These are phyloP conservation scores for Saitozyma sp. DNA, from an alignment of 768 basidiomycete genomes.

Conservation along the genomic window DNA sequence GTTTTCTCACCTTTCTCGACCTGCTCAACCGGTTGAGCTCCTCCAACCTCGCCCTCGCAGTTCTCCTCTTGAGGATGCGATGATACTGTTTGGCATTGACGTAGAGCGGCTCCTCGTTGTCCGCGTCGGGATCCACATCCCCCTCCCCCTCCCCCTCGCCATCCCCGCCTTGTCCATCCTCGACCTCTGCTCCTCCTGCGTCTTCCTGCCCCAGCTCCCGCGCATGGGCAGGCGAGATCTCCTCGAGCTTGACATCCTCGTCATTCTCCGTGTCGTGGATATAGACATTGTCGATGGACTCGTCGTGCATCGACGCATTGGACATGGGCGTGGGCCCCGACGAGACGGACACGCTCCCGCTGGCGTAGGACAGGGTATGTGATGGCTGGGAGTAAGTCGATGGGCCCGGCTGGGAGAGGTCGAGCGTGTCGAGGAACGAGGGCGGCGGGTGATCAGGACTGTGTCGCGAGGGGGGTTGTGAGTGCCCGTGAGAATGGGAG, in stretches of 20 bases:
- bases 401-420: too few relatives aligned
- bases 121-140: constrained; percentile 28
- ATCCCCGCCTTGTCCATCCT: constrained; percentile 23
- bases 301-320: too few relatives aligned
- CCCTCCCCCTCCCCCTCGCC: constrained; percentile 16
- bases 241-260: constrained; percentile 1
- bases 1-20: constrained; percentile 74
- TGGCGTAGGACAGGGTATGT: too few relatives aligned
- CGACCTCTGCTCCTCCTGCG: constrained; percentile 20
- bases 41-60: constrained; percentile 85
- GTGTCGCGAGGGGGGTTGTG: too few relatives aligned
- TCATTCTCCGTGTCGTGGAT: constrained; percentile 14
- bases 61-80: constrained; percentile 91
- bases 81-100: constrained; percentile 99
- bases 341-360: too few relatives aligned
- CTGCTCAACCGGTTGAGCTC: constrained; percentile 89
- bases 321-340: too few relatives aligned
- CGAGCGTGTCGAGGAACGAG: too few relatives aligned
- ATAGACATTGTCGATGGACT: background rate
- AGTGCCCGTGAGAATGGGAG: too few relatives aligned
- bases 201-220: constrained; percentile 1
- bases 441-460: too few relatives aligned
- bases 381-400: too few relatives aligned
- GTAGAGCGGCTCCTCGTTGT: constrained; percentile 96
- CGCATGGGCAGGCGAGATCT: background rate